Evolutionary conservation across 2,329 filamentous ascomycete species (phyloP).

Genomic region (Fragosphaeria purpurea): DNA sequence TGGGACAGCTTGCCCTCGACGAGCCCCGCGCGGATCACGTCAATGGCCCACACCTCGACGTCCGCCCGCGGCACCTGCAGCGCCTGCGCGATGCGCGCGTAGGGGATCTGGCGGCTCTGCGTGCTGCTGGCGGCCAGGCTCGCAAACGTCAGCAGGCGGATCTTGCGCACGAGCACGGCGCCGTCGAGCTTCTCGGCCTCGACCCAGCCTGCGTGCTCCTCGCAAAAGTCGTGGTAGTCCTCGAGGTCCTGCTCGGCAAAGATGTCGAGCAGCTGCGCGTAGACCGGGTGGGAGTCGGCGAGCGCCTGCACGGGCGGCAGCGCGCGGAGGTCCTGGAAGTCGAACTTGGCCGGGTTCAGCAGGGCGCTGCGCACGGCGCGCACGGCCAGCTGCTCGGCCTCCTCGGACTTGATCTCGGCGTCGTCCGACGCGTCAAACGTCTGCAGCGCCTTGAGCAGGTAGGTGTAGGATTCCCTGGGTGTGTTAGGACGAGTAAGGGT

Average conservation of each 20-base stretch:
- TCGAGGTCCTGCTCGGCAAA: slow-evolving; percentile 91
- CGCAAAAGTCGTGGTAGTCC: slow-evolving; percentile 90
- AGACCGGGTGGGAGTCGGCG: slow-evolving; percentile 69
- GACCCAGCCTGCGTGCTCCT: slow-evolving; percentile 80
- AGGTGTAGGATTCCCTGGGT: slow-evolving; percentile 52
- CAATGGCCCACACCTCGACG: slow-evolving; percentile 97
- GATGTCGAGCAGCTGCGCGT: slow-evolving; percentile 88
- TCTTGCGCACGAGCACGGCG: slow-evolving; percentile 78
- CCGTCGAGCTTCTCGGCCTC: slow-evolving; percentile 65
- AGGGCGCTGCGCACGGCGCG: slow-evolving; percentile 46
- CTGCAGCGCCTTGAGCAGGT: slow-evolving; percentile 51
- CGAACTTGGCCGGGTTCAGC: slow-evolving; percentile 47
- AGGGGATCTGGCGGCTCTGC: slow-evolving; percentile 78
- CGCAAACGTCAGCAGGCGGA: slow-evolving; percentile 87
- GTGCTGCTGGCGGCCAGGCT: slow-evolving; percentile 76
- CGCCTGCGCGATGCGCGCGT: slow-evolving; percentile 71
- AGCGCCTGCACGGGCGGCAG: slow-evolving; percentile 80
- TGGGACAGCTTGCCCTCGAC: slow-evolving; percentile 96
- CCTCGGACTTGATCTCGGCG: slow-evolving; percentile 46
- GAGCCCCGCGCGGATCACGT: slow-evolving; percentile 89
- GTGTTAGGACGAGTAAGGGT: slow-evolving; percentile 6
- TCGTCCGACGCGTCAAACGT: slow-evolving; percentile 49
- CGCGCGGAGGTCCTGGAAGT: slow-evolving; percentile 72
- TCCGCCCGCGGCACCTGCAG: slow-evolving; percentile 75
- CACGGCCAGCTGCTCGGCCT: slow-evolving; percentile 50